phyloP scores from a whole-genome alignment of 2,329 filamentous ascomycete species.

The Fusarium sp. region DNA sequence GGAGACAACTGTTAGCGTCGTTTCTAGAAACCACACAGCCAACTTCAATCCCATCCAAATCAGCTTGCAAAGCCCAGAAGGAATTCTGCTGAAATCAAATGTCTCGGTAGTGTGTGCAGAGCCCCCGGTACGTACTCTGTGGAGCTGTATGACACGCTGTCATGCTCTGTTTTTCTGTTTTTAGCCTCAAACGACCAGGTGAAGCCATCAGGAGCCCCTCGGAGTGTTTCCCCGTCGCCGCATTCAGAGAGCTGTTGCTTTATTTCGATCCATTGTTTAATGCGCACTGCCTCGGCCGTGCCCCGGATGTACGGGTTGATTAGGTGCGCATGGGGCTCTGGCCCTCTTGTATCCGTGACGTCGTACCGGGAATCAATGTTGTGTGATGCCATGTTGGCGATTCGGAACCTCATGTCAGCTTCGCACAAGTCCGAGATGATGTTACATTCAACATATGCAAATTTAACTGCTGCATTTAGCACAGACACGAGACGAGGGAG shows the following conservation, averaged over 20 bases:
- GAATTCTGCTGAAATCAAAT: neutral
- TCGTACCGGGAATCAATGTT: slow-evolving; percentile 2
- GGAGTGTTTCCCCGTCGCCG: slow-evolving; percentile 7
- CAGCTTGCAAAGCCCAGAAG: neutral
- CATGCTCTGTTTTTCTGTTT: slow-evolving; percentile 13
- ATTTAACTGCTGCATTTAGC: slow-evolving; percentile 24
- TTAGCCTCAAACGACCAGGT: slow-evolving; percentile 9
- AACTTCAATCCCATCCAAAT: neutral
- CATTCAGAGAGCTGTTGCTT: slow-evolving; percentile 2
- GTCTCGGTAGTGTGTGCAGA: slow-evolving; percentile 20
- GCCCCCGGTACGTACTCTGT: slow-evolving; percentile 4
- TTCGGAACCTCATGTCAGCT: neutral
- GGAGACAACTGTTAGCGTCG: slow-evolving; percentile 10
- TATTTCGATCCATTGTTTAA: slow-evolving; percentile 13
- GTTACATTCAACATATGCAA: slow-evolving; percentile 13
- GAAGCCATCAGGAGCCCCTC: slow-evolving; percentile 7
- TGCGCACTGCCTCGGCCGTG: slow-evolving; percentile 20
- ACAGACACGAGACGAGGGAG: slow-evolving; percentile 3
- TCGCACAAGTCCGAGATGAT: slow-evolving; percentile 10
- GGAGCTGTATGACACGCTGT: slow-evolving; percentile 23
- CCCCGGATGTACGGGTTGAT: slow-evolving; percentile 13
- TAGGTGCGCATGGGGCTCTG: neutral
- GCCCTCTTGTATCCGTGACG: slow-evolving; percentile 4
- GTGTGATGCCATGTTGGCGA: slow-evolving; percentile 5
- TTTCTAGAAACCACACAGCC: slow-evolving; percentile 12